phyloP scores from a whole-genome alignment of 2,329 filamentous ascomycete species.

The Passalora sequoiae region DNA sequence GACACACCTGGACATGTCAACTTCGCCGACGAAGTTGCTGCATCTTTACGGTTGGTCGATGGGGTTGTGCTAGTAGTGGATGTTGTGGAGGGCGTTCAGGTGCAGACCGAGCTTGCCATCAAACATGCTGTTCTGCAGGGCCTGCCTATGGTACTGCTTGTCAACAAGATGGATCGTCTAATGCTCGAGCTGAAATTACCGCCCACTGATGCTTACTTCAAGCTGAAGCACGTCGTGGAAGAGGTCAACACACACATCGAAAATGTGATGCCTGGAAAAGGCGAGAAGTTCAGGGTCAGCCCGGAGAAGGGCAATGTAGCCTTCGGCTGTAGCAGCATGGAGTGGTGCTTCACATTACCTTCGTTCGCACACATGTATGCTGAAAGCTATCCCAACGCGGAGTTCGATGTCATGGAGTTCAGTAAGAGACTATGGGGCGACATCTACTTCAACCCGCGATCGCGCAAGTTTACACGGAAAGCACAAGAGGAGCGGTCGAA shows the following conservation, averaged over 20 bases:
- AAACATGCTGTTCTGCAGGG: constrained; percentile 89
- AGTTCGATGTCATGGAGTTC: constrained; percentile 73
- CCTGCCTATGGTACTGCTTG: constrained; percentile 78
- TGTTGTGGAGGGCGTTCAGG: constrained; percentile 97
- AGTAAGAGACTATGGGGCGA: constrained; percentile 87
- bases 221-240: constrained; percentile 96
- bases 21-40: constrained; percentile 94
- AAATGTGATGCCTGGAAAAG: constrained; percentile 73
- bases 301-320: constrained; percentile 98
- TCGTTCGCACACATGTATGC: constrained; percentile 97
- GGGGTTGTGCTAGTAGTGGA: constrained; percentile 92
- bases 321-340: constrained; percentile 88
- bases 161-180: constrained; percentile 96
- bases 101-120: constrained; percentile 95
- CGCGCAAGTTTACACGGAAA: constrained; percentile 87
- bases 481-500: constrained; percentile 72
- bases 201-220: constrained; percentile 95
- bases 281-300: constrained; percentile 74
- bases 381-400: constrained; percentile 60
- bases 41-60: constrained; percentile 79
- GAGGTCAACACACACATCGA: constrained; percentile 96
- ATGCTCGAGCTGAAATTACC: constrained; percentile 92
- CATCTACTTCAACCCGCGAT: constrained; percentile 88
- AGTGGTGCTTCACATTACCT: constrained; percentile 91
- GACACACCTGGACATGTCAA: constrained; percentile 98